Evolutionary conservation across 2,329 filamentous ascomycete species (phyloP), one percentile per base, ranked within the genome.

Genomic region (Cercospora nicotianae): DNA sequence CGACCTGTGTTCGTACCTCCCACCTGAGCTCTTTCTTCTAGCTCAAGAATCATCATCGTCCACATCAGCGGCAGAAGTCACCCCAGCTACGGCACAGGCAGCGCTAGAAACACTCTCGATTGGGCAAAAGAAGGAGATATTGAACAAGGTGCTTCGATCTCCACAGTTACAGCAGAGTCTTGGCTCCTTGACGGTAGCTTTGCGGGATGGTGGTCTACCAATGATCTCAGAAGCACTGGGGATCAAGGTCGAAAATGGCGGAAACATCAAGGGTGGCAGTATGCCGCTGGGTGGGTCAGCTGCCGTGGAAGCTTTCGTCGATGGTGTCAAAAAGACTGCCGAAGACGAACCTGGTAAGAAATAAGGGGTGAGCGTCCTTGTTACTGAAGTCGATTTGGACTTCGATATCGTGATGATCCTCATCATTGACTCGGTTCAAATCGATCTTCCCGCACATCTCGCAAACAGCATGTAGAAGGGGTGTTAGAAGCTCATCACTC

Each of bases 111-210:
- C 91, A 6, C 85, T 97, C 75, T 90, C 87, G 64, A 79, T 90
- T 7, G 85, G 85, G 2, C 90, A 95, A 77, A 98, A 98, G 84
- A 92, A 91, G 76, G 84, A 86, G 23, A 86, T 98, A 12, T 80
- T 99, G 53, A 90, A 89, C 78, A 90, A 90, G 76, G 93, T 98
- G 7, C 82, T 98, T 13, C 88, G 92, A 71, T 96, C 92, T 72
- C 94, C 95, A 18, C 95, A 99, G 77, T 93, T 99, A 76, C 87
- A 89, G 69, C 95, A 98, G 79, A 94, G 92, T 72, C 81, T 97
- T 45, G 87, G 89, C 0, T 95, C 91, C 77, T 82, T 99, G 73
- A 97, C 93, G 0, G 89, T 93, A 80, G 95, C 95, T 12, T 83
- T 99, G 65, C 86, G 93, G 66, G 94, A 98, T 74, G 95, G 95